These are phyloP conservation scores for Baorangia bicolor DNA, from an alignment of 768 basidiomycete species.

Conservation along the genomic window DNA sequence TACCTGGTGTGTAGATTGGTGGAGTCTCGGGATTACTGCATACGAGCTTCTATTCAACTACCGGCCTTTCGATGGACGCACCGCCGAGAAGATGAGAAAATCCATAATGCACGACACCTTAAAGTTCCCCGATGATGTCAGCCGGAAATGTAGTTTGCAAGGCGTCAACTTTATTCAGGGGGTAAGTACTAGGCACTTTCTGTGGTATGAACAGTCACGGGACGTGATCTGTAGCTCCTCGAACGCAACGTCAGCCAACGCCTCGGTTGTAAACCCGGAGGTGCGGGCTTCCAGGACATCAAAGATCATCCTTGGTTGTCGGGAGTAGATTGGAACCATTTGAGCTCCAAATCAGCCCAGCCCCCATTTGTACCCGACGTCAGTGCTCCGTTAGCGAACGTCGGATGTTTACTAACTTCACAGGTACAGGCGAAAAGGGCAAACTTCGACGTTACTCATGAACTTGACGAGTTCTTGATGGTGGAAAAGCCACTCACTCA, in stretches of 20 bases:
- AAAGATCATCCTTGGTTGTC: constrained; percentile 84
- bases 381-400: constrained; percentile 35
- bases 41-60: constrained; percentile 84
- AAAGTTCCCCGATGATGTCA: constrained; percentile 70
- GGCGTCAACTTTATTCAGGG: constrained; percentile 64
- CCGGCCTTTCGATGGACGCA: constrained; percentile 90
- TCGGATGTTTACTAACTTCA: background rate
- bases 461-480: constrained; percentile 95
- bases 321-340: constrained; percentile 73
- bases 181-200: constrained; percentile 44
- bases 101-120: constrained; percentile 81
- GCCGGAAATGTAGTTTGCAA: constrained; percentile 58
- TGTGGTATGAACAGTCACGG: constrained; percentile 10
- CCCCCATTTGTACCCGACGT: constrained; percentile 94
- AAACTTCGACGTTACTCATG: constrained; percentile 98
- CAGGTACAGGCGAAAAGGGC: constrained; percentile 78
- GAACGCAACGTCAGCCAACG: constrained; percentile 78
- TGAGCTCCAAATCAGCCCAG: constrained; percentile 66
- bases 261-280: constrained; percentile 73
- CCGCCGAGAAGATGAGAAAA: constrained; percentile 82
- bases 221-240: constrained; percentile 56
- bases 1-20: constrained; percentile 92
- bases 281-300: constrained; percentile 75
- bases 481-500: constrained; percentile 98
- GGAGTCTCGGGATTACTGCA: constrained; percentile 89